Conservation (phyloP, 1,284 basidiomycete genomes). For the Trichosporon coremiiforme region DNA sequence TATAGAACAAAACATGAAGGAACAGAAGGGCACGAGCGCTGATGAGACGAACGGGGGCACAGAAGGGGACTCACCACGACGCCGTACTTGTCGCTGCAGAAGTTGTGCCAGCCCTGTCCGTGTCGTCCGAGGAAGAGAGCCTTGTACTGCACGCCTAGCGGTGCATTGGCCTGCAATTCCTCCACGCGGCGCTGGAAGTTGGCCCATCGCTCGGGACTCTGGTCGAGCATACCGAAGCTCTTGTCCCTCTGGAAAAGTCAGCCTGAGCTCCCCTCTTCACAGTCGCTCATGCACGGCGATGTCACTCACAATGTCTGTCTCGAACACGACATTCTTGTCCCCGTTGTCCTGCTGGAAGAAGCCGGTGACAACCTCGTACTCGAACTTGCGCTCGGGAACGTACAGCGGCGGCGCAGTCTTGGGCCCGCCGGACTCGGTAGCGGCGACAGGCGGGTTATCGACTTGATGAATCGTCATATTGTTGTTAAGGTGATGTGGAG, state of each 20-base stretch:
- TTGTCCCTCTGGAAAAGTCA: conserved; percentile 36
- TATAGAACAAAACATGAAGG: background rate
- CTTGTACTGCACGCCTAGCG: conserved; percentile 51
- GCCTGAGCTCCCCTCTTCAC: background rate
- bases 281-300: too few species aligned
- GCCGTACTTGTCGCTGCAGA: conserved; percentile 72
- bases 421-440: conserved; percentile 45
- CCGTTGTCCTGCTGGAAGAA: conserved; percentile 51
- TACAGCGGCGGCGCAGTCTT: conserved; percentile 34
- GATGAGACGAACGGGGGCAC: too few species aligned
- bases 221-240: conserved; percentile 52
- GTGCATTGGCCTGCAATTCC: conserved; percentile 44
- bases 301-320: conserved; percentile 42
- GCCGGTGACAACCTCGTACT: conserved; percentile 47
- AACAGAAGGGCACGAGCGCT: too few species aligned
- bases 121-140: conserved; percentile 54
- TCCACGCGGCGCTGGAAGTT: conserved; percentile 44
- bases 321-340: conserved; percentile 41
- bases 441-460: conserved; percentile 47
- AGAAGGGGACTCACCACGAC: conserved; percentile 57
- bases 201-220: conserved; percentile 45
- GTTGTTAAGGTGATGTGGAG: conserved; percentile 17
- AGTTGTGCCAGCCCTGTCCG: conserved; percentile 56
- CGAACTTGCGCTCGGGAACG: conserved; percentile 39
- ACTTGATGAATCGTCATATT: conserved; percentile 1